Evolutionary conservation across 306 rosid genomes (phyloP).

Genomic region (Pueraria montana): DNA sequence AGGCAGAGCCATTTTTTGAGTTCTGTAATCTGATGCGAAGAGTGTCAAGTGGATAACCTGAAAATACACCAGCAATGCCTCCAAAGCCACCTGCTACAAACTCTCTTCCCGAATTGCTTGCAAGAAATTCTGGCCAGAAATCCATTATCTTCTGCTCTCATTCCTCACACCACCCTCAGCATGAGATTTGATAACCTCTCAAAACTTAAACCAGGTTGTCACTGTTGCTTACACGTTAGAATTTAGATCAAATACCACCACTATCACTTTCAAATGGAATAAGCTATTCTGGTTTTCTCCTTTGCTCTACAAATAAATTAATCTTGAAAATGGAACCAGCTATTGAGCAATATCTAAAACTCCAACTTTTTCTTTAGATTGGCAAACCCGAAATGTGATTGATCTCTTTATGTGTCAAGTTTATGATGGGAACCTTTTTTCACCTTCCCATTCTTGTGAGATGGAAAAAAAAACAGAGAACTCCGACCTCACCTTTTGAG

Average conservation of each 20-base stretch:
- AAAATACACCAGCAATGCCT: conserved; percentile 83
- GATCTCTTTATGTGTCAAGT: not conserved
- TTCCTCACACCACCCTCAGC: conserved; percentile 40
- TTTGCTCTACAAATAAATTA: not conserved
- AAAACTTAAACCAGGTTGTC: not conserved
- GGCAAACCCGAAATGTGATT: not conserved
- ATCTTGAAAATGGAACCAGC: conserved; percentile 3
- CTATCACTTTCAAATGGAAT: not conserved
- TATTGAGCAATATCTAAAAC: not conserved
- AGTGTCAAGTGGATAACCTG: conserved; percentile 92
- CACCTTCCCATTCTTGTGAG: not conserved
- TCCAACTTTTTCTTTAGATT: not conserved
- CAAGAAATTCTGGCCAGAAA: conserved; percentile 88
- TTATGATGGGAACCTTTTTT: not conserved
- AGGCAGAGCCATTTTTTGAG: conserved; percentile 67
- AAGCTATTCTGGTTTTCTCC: not conserved
- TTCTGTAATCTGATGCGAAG: conserved; percentile 70
- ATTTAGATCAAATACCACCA: not conserved
- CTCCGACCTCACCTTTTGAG: not conserved
- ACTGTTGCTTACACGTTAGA: not conserved
- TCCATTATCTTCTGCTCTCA: conserved; percentile 63
- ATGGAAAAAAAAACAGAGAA: not conserved
- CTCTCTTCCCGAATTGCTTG: conserved; percentile 81
- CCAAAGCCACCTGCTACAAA: conserved; percentile 95
- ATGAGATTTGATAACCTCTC: conserved; percentile 7